These are phyloP conservation scores for Hypomontagnella monticulosa DNA, from an alignment of 495 filamentous ascomycete species.

Conservation along the genomic window DNA sequence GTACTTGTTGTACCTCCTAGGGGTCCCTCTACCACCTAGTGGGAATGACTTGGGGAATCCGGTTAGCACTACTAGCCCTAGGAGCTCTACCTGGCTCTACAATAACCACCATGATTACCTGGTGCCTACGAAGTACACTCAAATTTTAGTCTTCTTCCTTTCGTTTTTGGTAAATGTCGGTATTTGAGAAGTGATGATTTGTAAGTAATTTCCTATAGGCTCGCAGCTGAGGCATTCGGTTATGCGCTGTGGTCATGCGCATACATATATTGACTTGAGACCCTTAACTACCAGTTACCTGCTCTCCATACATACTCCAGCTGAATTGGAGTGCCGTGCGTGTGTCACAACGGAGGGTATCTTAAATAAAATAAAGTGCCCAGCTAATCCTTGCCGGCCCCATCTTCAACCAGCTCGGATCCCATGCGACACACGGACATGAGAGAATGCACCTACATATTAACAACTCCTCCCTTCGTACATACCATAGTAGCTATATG, in stretches of 20 bases:
- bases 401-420: constrained; percentile 7
- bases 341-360: not conserved
- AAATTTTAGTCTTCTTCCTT: no score
- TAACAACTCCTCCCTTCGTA: not conserved
- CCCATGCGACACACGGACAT: constrained; percentile 18
- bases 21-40: no score
- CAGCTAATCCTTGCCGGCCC: constrained; percentile 12
- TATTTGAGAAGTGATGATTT: not conserved
- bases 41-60: not conserved
- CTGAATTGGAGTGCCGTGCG: constrained; percentile 15
- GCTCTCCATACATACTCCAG: not conserved
- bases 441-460: constrained; percentile 11
- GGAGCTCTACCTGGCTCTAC: not conserved
- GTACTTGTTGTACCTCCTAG: no score
- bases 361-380: not conserved
- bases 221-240: not conserved
- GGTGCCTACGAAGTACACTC: no score
- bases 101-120: no score
- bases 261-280: constrained; percentile 8
- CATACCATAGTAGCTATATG: no score
- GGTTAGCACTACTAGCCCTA: constrained; percentile 12
- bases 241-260: constrained; percentile 15
- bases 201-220: constrained; percentile 15
- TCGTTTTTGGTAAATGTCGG: not conserved
- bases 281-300: not conserved